Evolutionary conservation across 805 yeast species (phyloP).

Genomic region (Saccharomyces kudriavzevii): DNA sequence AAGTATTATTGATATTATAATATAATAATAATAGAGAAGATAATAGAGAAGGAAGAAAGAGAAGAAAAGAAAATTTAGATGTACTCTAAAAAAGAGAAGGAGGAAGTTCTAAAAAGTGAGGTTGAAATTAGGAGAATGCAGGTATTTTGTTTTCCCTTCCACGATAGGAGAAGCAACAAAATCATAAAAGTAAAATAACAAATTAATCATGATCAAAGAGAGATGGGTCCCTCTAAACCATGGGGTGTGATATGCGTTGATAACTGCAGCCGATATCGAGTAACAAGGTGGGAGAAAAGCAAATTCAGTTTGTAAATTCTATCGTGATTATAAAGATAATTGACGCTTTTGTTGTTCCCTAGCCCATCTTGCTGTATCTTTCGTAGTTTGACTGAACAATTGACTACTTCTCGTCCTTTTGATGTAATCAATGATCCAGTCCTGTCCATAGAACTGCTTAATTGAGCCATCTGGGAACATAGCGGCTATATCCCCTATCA

Average conservation of each 20-base stretch:
- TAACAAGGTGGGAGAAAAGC: neutral
- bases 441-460: conserved; percentile 55
- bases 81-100: neutral
- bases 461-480: conserved; percentile 76
- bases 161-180: neutral
- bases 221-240: neutral
- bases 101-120: neutral
- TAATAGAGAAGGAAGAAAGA: conserved; percentile 4
- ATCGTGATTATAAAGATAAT: conserved; percentile 14
- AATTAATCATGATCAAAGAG: conserved; percentile 7
- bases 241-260: neutral
- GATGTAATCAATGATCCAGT: conserved; percentile 74
- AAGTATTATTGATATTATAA: conserved; percentile 4
- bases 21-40: conserved; percentile 6
- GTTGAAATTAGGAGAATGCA: conserved; percentile 2
- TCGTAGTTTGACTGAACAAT: conserved; percentile 55
- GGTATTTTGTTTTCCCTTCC: neutral
- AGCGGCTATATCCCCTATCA: conserved; percentile 86
- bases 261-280: neutral
- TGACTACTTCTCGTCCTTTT: conserved; percentile 61
- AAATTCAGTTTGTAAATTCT: neutral
- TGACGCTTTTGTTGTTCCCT: conserved; percentile 51
- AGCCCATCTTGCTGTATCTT: conserved; percentile 97
- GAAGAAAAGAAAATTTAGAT: conserved; percentile 2
- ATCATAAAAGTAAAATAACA: conserved; percentile 14